phyloP scores from a whole-genome alignment of 306 rosid genomes.

The Crotalaria pallida region DNA sequence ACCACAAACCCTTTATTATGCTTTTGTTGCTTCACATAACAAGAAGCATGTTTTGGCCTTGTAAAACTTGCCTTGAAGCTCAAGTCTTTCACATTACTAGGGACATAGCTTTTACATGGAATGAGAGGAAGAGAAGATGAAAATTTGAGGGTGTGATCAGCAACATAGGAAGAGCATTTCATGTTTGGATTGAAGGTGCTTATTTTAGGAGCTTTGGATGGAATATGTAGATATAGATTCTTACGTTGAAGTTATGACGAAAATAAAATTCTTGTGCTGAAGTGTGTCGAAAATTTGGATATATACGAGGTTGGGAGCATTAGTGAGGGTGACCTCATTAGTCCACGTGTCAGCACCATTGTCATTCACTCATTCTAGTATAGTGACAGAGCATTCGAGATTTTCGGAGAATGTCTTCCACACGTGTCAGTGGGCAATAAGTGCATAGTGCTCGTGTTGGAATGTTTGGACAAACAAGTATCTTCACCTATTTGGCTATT shows the following conservation, averaged over 20 bases:
- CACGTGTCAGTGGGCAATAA: background rate
- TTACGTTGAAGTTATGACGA: too few relatives aligned
- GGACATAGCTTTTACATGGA: background rate
- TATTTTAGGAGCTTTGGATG: background rate
- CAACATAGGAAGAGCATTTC: slow-evolving; percentile 15
- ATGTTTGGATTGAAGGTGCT: background rate
- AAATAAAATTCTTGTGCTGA: background rate
- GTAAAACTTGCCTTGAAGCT: background rate
- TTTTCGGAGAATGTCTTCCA: background rate
- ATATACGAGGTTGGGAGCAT: background rate
- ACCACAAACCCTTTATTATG: background rate
- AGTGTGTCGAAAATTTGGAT: background rate
- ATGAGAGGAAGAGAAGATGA: background rate
- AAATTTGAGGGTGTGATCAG: background rate
- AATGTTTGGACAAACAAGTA: too few relatives aligned
- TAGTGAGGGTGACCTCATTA: background rate
- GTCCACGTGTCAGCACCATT: background rate
- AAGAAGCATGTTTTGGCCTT: slow-evolving; percentile 8
- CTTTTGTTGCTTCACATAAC: background rate
- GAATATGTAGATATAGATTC: too few relatives aligned
- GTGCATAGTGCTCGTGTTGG: background rate
- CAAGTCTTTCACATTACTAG: background rate
- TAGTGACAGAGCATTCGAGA: background rate
- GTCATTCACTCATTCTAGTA: background rate
- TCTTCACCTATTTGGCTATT: too few relatives aligned